phyloP scores from a whole-genome alignment of 1,139 yeast genomes.

The Geotrichum cucujoidarum region DNA sequence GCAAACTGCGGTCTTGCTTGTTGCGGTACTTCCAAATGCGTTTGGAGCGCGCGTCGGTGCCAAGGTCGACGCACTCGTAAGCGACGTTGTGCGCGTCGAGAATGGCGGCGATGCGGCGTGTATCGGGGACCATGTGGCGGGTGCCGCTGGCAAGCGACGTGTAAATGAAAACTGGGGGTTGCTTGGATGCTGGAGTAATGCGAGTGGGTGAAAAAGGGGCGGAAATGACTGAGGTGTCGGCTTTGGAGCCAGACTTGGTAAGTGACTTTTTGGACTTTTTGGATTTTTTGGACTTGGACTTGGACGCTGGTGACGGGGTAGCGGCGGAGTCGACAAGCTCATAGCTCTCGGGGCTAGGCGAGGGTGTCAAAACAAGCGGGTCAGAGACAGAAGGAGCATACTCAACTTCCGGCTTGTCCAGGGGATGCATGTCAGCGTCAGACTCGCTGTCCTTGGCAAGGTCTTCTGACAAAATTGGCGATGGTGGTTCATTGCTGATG shows the following conservation, averaged over 20 bases:
- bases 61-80: conserved; percentile 71
- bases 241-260: no score
- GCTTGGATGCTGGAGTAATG: neutral
- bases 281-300: neutral
- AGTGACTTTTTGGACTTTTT: neutral
- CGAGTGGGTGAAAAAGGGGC: neutral
- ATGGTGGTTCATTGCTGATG: neutral
- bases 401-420: neutral
- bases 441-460: neutral
- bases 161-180: conserved; percentile 54
- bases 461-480: neutral
- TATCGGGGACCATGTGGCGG: conserved; percentile 71
- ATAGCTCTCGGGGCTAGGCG: neutral
- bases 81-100: conserved; percentile 68
- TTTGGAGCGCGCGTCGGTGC: conserved; percentile 83
- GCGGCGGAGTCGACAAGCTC: neutral
- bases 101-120: conserved; percentile 70
- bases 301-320: neutral
- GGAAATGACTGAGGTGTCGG: neutral
- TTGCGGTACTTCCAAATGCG: conserved; percentile 72
- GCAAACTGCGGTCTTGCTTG: conserved; percentile 61
- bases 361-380: neutral
- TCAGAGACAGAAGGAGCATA: neutral
- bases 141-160: conserved; percentile 89
- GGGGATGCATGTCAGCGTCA: neutral